These are phyloP conservation scores for Auxenochlorella pyrenoidosa DNA, from an alignment of 139 green algal species.

Conservation along the genomic window DNA sequence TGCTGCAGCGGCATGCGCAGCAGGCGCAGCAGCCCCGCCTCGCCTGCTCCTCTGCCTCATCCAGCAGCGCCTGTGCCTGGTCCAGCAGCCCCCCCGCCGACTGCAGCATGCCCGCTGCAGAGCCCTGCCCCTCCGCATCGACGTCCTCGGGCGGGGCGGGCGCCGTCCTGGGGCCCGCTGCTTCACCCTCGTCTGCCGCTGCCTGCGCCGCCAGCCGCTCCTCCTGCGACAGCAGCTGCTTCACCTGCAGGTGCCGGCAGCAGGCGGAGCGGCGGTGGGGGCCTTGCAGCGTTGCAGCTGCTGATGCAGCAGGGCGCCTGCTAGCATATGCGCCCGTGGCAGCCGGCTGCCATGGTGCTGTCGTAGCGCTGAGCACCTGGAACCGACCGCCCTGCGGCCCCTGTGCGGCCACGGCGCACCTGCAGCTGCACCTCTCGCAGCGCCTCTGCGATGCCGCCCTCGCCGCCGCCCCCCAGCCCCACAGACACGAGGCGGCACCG, in stretches of 20 bases:
- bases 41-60: conserved; percentile 18
- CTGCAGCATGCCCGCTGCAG: conserved; percentile 45
- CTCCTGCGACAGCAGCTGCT: conserved; percentile 46
- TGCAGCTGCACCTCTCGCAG: conserved; percentile 54
- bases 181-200: not conserved
- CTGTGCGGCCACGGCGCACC: too few species aligned
- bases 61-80: conserved; percentile 46
- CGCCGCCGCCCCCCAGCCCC: not conserved
- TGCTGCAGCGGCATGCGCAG: too few species aligned
- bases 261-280: too few species aligned
- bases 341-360: too few species aligned
- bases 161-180: not conserved
- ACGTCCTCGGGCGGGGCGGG: conserved; percentile 10
- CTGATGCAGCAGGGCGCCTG: too few species aligned
- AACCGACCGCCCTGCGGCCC: too few species aligned
- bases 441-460: conserved; percentile 42
- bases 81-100: conserved; percentile 38
- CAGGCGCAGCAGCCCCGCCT: not conserved
- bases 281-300: too few species aligned
- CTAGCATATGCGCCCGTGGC: too few species aligned
- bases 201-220: conserved; percentile 35
- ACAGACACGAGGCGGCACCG: conserved; percentile 42
- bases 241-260: conserved; percentile 35
- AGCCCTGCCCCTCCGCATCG: conserved; percentile 36
- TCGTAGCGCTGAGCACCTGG: too few species aligned